Base-by-base conservation (phyloP, 129 eudicot genomes). In the Artemisia argyi region DNA sequence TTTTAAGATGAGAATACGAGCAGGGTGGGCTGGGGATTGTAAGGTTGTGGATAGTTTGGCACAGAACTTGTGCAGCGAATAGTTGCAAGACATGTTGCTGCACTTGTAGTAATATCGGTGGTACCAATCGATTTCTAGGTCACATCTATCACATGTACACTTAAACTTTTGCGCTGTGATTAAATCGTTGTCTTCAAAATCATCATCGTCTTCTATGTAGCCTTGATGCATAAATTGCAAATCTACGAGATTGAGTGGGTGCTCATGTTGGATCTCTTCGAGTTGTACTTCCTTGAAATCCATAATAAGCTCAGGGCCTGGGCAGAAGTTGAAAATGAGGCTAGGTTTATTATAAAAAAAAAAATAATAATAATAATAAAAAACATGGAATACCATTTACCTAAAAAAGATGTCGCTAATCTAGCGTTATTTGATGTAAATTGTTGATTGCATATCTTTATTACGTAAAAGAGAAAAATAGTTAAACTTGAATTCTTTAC, bases 241-340 rank as follows among this genome's bases (percentile, higher is more conserved):
- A 70, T 56, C 65, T 18, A 70, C 32, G 6, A 70, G 74, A 8
- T 24, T 18, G 14, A 70, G 53, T 18, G 64, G 65, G 56, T 70
- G 74, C 52, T 32, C 62, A 69, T 54, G 52, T 16, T 55, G 19
- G 56, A 55, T 24, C 8, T 70, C 74, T 56, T 55, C 14, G 14
- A 18, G n/a, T 50, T 17, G 15, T 69, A 32, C 50, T 52, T 55
- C 65, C 65, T 35, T 13, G 15, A 19, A 12, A 3, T 55, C 39
- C 53, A 70, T 70, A 52, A 67, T 13, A 76, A 66, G 32, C 74
- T 66, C 65, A 67, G 32, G 69, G 22, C 20, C 65, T 76, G 19
- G 69, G 22, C 16, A 69, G 8, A 35, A 35, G 42, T 35, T 35
- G 42, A 35, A 35, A 35, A 6, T 35, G 42, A 35, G 42, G 42